phyloP scores from a whole-genome alignment of 2,329 filamentous ascomycete species.

The Xylariales sp. region DNA sequence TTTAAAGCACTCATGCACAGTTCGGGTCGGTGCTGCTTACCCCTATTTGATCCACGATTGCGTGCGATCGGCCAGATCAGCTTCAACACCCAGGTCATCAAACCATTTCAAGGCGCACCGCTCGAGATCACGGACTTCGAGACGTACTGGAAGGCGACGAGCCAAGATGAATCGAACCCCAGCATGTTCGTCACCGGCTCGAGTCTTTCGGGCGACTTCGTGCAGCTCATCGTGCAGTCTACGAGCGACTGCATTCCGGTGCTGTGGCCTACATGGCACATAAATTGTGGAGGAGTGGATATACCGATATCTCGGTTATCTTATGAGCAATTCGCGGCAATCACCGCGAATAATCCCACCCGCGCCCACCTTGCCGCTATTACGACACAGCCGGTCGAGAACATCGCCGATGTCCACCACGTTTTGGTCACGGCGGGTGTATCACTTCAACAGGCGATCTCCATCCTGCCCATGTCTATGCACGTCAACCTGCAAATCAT shows the following conservation, averaged over 20 bases:
- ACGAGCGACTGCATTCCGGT: conserved; percentile 85
- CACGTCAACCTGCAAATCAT: conserved; percentile 90
- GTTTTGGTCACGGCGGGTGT: conserved; percentile 71
- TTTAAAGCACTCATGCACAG: conserved; percentile 74
- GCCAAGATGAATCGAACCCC: conserved; percentile 80
- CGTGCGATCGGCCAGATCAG: conserved; percentile 89
- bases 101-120: conserved; percentile 87
- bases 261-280: conserved; percentile 80
- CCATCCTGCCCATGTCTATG: conserved; percentile 70
- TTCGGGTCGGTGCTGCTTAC: conserved; percentile 76
- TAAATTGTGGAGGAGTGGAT: conserved; percentile 70
- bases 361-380: conserved; percentile 39
- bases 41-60: conserved; percentile 87
- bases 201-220: conserved; percentile 92
- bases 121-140: conserved; percentile 97
- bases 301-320: conserved; percentile 78
- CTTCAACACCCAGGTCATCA: conserved; percentile 94
- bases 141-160: conserved; percentile 98
- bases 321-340: conserved; percentile 63
- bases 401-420: conserved; percentile 64
- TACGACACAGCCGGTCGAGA: conserved; percentile 41
- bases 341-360: conserved; percentile 39
- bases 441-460: conserved; percentile 73
- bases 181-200: conserved; percentile 90
- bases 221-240: conserved; percentile 85